Evolutionary conservation across 2,329 filamentous ascomycete species (phyloP).

Genomic region (Dactylonectria estremocensis): DNA sequence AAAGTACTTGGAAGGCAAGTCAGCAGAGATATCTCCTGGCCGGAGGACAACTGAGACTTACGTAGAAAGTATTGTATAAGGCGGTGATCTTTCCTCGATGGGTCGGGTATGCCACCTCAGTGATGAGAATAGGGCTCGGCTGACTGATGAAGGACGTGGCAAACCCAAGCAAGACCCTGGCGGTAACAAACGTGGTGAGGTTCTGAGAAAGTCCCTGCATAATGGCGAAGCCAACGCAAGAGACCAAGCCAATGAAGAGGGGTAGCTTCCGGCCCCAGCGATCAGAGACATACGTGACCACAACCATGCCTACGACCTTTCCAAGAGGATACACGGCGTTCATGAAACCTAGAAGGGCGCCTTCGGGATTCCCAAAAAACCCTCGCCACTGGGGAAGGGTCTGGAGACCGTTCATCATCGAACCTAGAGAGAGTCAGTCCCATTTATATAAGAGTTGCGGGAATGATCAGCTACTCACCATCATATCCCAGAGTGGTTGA

Average conservation of each 20-base stretch:
- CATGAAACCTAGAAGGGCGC: conserved; percentile 51
- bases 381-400: conserved; percentile 56
- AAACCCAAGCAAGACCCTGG: conserved; percentile 53
- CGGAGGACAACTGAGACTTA: too few species aligned
- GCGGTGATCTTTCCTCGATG: conserved; percentile 54
- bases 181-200: conserved; percentile 53
- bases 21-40: too few species aligned
- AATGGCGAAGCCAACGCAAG: conserved; percentile 54
- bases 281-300: conserved; percentile 55
- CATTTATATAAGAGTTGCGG: not conserved
- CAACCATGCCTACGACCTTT: conserved; percentile 51
- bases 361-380: conserved; percentile 55
- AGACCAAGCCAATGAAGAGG: conserved; percentile 52
- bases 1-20: too few species aligned
- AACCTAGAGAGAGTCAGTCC: conserved; percentile 41
- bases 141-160: conserved; percentile 49
- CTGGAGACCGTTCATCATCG: conserved; percentile 59
- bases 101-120: conserved; percentile 53
- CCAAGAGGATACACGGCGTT: conserved; percentile 54
- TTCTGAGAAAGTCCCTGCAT: conserved; percentile 56
- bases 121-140: conserved; percentile 51
- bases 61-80: conserved; percentile 54
- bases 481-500: too few species aligned
- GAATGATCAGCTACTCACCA: conserved; percentile 46
- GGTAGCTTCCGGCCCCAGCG: conserved; percentile 56